phyloP scores from a whole-genome alignment of 2,329 filamentous ascomycete species.

The Claviceps purpurea region DNA sequence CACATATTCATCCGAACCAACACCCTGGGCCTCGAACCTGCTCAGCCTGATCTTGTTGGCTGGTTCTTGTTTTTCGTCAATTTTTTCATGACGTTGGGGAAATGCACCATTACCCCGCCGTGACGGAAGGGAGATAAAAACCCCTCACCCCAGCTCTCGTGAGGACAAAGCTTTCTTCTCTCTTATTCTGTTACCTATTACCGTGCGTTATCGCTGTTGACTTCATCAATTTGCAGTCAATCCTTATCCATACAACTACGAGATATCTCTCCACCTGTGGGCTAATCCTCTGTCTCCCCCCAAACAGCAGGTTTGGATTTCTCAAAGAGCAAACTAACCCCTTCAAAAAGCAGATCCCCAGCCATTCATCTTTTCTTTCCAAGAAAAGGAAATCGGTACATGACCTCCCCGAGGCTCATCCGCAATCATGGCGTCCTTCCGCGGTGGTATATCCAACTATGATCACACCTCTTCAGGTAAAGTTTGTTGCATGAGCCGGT shows the following conservation, averaged over 20 bases:
- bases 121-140: not conserved
- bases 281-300: not conserved
- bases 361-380: not conserved
- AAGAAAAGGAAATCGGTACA: slow-evolving; percentile 13
- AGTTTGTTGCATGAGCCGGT: slow-evolving; percentile 51
- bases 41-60: too few relatives aligned
- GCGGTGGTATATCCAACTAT: slow-evolving; percentile 22
- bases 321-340: too few relatives aligned
- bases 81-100: too few relatives aligned
- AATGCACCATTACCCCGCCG: not conserved
- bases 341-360: not conserved
- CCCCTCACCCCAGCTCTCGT: not conserved
- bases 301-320: not conserved
- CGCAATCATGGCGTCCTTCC: slow-evolving; percentile 21
- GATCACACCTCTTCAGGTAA: slow-evolving; percentile 27
- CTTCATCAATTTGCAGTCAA: not conserved
- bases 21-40: not conserved
- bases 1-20: not conserved
- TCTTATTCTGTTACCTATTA: not conserved
- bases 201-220: not conserved
- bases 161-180: not conserved
- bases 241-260: not conserved
- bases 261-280: not conserved
- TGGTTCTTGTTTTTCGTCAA: too few relatives aligned
- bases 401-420: slow-evolving; percentile 9